Evolutionary conservation across 495 filamentous ascomycete genomes (phyloP).

Genomic region (Tuber indicum): DNA sequence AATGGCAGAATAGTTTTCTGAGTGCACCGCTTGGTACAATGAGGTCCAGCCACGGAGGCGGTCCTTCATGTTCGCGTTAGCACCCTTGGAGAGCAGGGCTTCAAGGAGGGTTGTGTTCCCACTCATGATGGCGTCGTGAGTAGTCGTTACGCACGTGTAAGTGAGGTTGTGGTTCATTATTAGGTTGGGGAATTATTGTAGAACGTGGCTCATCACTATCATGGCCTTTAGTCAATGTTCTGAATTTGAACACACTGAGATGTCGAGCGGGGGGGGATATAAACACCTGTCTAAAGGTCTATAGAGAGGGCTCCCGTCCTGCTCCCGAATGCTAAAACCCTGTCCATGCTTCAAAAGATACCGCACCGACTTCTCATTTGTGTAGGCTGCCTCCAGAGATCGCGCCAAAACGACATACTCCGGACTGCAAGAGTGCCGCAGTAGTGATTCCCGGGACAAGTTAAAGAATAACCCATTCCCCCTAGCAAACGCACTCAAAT

Average conservation of each 20-base stretch:
- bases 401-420: neutral
- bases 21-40: neutral
- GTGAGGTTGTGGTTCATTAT: neutral
- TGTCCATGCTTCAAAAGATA: neutral
- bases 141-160: neutral
- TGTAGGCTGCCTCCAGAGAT: neutral
- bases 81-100: neutral
- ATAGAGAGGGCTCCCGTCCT: neutral
- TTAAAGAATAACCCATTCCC: neutral
- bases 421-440: neutral
- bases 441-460: neutral
- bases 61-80: neutral
- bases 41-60: neutral
- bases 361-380: neutral
- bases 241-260: neutral
- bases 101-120: conserved; percentile 1
- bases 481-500: neutral
- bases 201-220: neutral
- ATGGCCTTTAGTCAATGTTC: neutral
- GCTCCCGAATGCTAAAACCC: neutral
- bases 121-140: neutral
- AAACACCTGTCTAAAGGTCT: neutral
- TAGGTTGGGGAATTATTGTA: neutral
- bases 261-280: neutral
- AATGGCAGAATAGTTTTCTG: neutral